A percentile compares a stretch with the other conserved stretches of the same genome.
These are phyloP conservation scores for Leccinum longicurvipes DNA, from an alignment of 768 basidiomycete species.

Conservation along the genomic window DNA sequence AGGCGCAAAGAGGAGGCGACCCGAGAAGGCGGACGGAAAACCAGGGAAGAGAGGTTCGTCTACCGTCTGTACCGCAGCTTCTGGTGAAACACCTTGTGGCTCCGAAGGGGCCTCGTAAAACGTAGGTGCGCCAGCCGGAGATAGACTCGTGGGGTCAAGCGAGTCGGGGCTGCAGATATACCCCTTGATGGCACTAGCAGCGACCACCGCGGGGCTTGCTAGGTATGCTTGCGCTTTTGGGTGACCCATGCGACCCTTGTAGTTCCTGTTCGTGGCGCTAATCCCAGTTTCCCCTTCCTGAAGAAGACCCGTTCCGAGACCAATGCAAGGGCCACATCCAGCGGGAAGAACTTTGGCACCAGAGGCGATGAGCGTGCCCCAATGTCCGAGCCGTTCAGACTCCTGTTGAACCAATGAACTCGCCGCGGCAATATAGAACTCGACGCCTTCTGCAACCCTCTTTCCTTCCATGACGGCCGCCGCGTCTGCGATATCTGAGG, in stretches of 20 bases:
- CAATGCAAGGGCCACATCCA: conserved; percentile 98
- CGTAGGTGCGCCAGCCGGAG: conserved; percentile 48
- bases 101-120: conserved; percentile 49
- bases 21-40: conserved; percentile 81
- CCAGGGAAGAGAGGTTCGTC: conserved; percentile 70
- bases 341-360: conserved; percentile 93
- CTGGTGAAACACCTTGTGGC: conserved; percentile 26
- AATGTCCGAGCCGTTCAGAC: conserved; percentile 80
- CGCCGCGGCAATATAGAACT: conserved; percentile 97
- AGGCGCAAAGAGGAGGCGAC: conserved; percentile 86
- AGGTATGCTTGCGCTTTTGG: conserved; percentile 95
- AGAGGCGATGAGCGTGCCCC: conserved; percentile 80
- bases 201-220: conserved; percentile 94
- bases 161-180: conserved; percentile 83
- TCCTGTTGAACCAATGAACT: conserved; percentile 90
- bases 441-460: conserved; percentile 81
- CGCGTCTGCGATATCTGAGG: conserved; percentile 90
- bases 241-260: conserved; percentile 98
- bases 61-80: conserved; percentile 22
- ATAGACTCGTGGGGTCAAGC: conserved; percentile 51
- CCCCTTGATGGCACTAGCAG: conserved; percentile 91
- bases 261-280: conserved; percentile 97
- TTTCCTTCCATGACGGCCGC: conserved; percentile 84
- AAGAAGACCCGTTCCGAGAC: conserved; percentile 86
- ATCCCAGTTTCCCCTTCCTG: conserved; percentile 96